These are phyloP conservation scores for Ophiostoma quercus DNA, from an alignment of 2,329 filamentous ascomycete species.

Conservation along the genomic window DNA sequence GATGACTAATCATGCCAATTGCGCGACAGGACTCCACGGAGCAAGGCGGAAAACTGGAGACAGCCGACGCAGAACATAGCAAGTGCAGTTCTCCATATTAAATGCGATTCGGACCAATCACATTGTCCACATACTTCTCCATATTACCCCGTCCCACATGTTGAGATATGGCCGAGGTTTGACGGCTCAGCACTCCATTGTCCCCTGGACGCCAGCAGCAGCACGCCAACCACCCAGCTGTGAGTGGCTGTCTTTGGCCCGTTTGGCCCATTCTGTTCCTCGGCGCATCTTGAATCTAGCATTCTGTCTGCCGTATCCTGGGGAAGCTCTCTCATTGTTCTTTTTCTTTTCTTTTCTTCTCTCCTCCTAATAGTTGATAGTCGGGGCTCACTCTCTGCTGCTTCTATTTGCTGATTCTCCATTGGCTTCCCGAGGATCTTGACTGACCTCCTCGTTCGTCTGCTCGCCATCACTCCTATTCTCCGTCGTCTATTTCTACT, in stretches of 20 bases:
- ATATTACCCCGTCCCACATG: slow-evolving; percentile 25
- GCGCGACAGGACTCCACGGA: not conserved
- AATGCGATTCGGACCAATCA: not conserved
- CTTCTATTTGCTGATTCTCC: not conserved
- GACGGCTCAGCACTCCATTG: slow-evolving; percentile 22
- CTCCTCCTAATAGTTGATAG: too few relatives aligned
- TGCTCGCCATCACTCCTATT: slow-evolving; percentile 5
- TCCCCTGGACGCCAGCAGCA: not conserved
- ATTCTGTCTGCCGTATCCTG: not conserved
- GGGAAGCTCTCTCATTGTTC: not conserved
- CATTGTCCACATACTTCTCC: not conserved
- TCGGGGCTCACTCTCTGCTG: too few relatives aligned
- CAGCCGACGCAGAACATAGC: not conserved
- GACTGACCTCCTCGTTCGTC: not conserved
- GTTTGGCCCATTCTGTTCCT: slow-evolving; percentile 20
- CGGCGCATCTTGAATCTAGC: slow-evolving; percentile 12
- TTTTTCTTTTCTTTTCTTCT: not conserved
- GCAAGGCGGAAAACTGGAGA: not conserved
- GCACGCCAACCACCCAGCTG: slow-evolving; percentile 17
- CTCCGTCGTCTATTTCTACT: not conserved
- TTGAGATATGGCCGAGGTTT: slow-evolving; percentile 28
- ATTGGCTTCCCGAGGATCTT: not conserved
- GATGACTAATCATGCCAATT: not conserved
- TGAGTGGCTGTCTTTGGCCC: slow-evolving; percentile 18
- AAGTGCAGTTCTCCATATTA: not conserved